Evolutionary conservation across 371 early-diverging fungal genomes (phyloP).

Genomic region (Zopfochytrium polystomum): DNA sequence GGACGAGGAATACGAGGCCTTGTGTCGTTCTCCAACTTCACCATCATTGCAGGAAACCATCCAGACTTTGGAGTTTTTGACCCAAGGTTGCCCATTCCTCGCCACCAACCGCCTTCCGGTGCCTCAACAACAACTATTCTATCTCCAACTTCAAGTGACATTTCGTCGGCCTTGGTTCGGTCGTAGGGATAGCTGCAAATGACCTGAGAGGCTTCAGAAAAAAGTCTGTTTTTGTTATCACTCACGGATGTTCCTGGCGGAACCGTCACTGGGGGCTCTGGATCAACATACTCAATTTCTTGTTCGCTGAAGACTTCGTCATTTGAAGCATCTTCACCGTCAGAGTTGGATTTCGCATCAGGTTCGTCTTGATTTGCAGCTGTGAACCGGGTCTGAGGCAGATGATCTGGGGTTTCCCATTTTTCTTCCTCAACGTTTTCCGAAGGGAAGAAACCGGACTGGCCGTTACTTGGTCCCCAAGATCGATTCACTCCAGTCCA

Average conservation of each 20-base stretch:
- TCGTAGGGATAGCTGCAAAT: slow-evolving; percentile 33
- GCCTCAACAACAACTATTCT: slow-evolving; percentile 46
- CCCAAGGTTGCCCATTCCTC: slow-evolving; percentile 46
- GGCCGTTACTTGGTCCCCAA: slow-evolving; percentile 47
- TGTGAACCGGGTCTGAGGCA: background rate
- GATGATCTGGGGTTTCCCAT: slow-evolving; percentile 21
- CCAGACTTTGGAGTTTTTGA: slow-evolving; percentile 42
- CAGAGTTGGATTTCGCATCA: slow-evolving; percentile 2
- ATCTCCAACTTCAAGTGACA: slow-evolving; percentile 42
- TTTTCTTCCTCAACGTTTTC: slow-evolving; percentile 36
- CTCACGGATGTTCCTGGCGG: slow-evolving; percentile 43
- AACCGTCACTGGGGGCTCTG: slow-evolving; percentile 33
- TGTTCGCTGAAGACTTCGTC: slow-evolving; percentile 10
- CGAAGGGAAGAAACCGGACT: slow-evolving; percentile 47
- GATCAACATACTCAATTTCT: slow-evolving; percentile 13
- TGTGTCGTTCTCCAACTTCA: slow-evolving; percentile 25
- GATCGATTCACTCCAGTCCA: slow-evolving; percentile 46
- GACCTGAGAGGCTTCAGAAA: slow-evolving; percentile 4
- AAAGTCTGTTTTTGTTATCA: background rate
- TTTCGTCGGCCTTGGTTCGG: slow-evolving; percentile 47
- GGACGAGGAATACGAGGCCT: no score
- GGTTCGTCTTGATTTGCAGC: background rate
- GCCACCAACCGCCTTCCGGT: slow-evolving; percentile 58
- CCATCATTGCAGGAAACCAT: slow-evolving; percentile 52
- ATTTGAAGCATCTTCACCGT: slow-evolving; percentile 16